Conservation (phyloP, 73 alveolate genomes). For the Tetrahymena borealis region DNA sequence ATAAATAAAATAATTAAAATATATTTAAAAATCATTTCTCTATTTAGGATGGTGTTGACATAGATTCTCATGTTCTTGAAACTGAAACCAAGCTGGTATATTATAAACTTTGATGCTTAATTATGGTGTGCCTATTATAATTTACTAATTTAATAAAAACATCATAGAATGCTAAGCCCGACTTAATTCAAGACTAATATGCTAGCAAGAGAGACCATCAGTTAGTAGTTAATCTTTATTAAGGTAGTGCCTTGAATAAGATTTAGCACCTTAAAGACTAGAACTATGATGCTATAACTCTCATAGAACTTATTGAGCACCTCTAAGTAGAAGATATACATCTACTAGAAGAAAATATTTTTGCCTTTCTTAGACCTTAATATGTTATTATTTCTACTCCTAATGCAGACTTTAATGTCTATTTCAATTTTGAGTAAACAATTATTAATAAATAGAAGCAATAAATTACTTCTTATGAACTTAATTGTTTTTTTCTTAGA, state of each 20-base stretch:
- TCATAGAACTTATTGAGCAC: neutral
- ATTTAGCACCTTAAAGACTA: neutral
- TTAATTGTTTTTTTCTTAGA: neutral
- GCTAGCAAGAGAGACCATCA: neutral
- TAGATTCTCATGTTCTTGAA: neutral
- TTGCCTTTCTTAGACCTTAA: neutral
- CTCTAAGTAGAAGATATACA: neutral
- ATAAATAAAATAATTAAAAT: neutral
- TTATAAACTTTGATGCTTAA: neutral
- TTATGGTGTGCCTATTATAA: too few species aligned
- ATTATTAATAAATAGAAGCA: neutral
- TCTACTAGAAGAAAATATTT: neutral
- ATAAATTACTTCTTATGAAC: neutral
- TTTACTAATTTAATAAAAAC: neutral
- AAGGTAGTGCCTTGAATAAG: neutral
- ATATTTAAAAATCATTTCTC: neutral
- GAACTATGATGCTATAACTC: neutral
- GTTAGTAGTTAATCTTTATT: neutral
- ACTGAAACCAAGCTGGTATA: neutral
- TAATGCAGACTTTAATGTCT: neutral
- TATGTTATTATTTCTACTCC: neutral
- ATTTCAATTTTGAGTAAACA: neutral
- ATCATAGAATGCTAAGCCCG: neutral
- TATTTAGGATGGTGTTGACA: neutral
- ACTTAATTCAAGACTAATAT: neutral